Evolutionary conservation across 1,284 basidiomycete species (phyloP).

Genomic region (Cryptococcus maquisensis): DNA sequence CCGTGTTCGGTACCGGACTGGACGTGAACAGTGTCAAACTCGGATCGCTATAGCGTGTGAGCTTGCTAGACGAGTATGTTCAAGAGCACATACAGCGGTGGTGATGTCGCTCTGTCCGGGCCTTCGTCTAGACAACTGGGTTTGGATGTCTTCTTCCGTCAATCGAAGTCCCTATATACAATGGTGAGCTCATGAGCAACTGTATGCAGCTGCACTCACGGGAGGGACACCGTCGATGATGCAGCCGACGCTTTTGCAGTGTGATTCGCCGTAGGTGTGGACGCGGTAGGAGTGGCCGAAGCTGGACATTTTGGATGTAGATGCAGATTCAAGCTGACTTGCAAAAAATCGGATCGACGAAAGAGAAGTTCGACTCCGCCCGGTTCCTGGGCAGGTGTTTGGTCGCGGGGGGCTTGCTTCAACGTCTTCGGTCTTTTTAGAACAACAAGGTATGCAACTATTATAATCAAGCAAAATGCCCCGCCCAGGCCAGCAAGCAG

Average conservation of each 20-base stretch:
- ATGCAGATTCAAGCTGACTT: slow-evolving; percentile 4
- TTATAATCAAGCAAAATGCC: not conserved
- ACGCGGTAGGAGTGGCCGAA: slow-evolving; percentile 88
- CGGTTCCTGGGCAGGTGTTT: not conserved
- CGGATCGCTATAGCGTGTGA: slow-evolving; percentile 69
- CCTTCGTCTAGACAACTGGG: slow-evolving; percentile 82
- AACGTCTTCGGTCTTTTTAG: too few species aligned
- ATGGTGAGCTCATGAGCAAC: not conserved
- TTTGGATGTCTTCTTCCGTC: slow-evolving; percentile 78
- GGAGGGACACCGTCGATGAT: slow-evolving; percentile 98
- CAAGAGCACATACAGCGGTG: slow-evolving; percentile 67
- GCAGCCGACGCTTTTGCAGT: slow-evolving; percentile 93
- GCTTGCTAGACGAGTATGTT: not conserved
- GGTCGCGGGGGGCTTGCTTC: not conserved
- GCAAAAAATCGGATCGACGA: not conserved
- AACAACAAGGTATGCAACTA: not conserved
- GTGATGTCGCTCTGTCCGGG: slow-evolving; percentile 97
- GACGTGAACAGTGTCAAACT: slow-evolving; percentile 90
- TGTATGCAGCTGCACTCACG: slow-evolving; percentile 53
- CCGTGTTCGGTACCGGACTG: slow-evolving; percentile 93
- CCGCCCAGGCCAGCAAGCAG: slow-evolving; percentile 1
- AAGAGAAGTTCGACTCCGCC: not conserved
- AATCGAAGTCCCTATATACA: slow-evolving; percentile 70
- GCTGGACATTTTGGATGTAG: slow-evolving; percentile 67
- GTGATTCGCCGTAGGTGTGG: slow-evolving; percentile 96